Evolutionary conservation across 2,329 filamentous ascomycete species (phyloP), one percentile per base, ranked within the genome.

Genomic region (Aspergillus ibericus): DNA sequence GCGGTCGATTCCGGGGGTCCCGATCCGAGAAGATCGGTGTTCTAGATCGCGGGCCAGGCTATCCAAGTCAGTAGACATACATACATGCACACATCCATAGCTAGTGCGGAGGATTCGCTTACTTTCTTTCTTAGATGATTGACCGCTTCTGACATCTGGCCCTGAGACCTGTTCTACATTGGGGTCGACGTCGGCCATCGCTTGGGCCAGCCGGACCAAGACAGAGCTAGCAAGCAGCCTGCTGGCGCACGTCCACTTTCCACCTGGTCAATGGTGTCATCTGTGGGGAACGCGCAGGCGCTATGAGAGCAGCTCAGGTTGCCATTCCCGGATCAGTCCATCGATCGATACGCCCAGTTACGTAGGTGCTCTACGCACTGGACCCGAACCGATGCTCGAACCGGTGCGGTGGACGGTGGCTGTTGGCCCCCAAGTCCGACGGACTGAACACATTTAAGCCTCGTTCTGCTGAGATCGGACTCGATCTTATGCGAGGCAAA

Each of bases 21-120:
- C 59, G 55, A 55, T 35, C 22, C 36, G 22, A 52, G 25, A 32
- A 38, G 27, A 42, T 54, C 38, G 58, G 60, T 51, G 60, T 60
- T 63, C 60, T 63, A 60, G 60, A 56, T 63, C 58, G 34, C 42
- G 47, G 53, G 42, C 44, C 55, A 58, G 55, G 44, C 35, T 57
- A 58, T 40, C 20, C 55, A 44, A 49, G 46, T 44, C 29, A 59
- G 60, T 62, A 59, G 57, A 29, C 57, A 51, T 35, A 55, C 53
- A 44, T 20, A 52, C 56, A 55, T 29, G 29, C 29, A 32, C 29
- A 32, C 29, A 32, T 32, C 29, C 29, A 32, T 32, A 32, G 29
- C 7, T 32, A 32, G 29, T 10, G 29, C 55, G n/a, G 36, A 40
- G 36, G 36, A 40, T 40, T 16, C 36, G 36, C 25, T 48, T 48